These are phyloP conservation scores for Colletotrichum camelliae DNA, from an alignment of 2,329 filamentous ascomycete genomes.

Conservation along the genomic window DNA sequence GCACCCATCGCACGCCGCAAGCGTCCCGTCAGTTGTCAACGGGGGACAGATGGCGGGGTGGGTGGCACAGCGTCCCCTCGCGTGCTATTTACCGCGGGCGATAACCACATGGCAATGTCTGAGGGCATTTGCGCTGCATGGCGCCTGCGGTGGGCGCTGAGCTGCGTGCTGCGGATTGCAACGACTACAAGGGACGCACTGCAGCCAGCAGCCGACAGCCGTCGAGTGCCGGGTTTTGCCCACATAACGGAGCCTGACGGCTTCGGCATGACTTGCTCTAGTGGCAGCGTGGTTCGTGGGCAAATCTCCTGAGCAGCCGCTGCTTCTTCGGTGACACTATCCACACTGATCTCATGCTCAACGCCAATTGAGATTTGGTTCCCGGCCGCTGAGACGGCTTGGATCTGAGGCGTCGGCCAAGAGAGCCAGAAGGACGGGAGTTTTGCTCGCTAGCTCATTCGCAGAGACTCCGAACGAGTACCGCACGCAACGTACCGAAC, in stretches of 20 bases:
- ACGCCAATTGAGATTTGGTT: neutral
- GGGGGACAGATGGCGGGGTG: neutral
- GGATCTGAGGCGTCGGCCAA: slow-evolving; percentile 1
- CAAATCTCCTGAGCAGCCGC: neutral
- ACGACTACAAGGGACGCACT: neutral
- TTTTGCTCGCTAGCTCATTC: neutral
- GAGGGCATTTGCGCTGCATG: neutral
- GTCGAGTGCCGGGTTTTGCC: neutral
- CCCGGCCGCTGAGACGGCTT: neutral
- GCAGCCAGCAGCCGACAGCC: neutral
- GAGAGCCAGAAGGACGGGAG: neutral
- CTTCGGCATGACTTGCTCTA: slow-evolving; percentile 6
- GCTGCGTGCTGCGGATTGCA: neutral
- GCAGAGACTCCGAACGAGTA: slow-evolving; percentile 14
- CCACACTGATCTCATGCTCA: neutral
- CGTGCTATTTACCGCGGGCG: slow-evolving; percentile 5
- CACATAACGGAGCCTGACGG: neutral
- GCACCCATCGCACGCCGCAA: neutral
- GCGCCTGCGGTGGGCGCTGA: neutral
- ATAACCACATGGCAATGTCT: slow-evolving; percentile 21
- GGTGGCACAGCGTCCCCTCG: slow-evolving; percentile 13
- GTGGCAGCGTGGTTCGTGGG: neutral
- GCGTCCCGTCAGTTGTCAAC: slow-evolving; percentile 1
- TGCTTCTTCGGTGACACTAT: neutral
- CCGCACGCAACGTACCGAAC: neutral